Conservation (phyloP, 2,329 filamentous ascomycete genomes). For the Hortaea werneckii region DNA sequence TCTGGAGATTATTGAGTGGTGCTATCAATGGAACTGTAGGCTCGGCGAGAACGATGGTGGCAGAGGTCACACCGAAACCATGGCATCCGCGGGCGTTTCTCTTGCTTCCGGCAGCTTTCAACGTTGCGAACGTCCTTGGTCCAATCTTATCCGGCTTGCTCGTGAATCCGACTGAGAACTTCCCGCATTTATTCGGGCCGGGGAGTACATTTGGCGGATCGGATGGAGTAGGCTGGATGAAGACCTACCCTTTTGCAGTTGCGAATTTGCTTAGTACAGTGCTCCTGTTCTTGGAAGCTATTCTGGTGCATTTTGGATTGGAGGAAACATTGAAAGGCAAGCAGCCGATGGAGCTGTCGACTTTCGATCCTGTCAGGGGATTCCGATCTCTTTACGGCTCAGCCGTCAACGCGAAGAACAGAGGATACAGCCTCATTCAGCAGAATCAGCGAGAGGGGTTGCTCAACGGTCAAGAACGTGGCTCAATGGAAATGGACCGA, state of each 20-base stretch:
- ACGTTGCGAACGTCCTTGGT: conserved; percentile 31
- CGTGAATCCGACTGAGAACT: conserved; percentile 48
- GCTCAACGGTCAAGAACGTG: conserved; percentile 18
- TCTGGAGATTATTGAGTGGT: conserved; percentile 31
- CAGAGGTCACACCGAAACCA: conserved; percentile 29
- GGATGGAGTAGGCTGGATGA: conserved; percentile 50
- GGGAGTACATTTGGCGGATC: conserved; percentile 44
- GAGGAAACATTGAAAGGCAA: conserved; percentile 41
- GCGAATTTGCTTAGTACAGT: conserved; percentile 52
- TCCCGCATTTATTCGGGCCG: conserved; percentile 49
- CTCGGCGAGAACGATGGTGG: conserved; percentile 33
- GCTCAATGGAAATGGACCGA: conserved; percentile 24
- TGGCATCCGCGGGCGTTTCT: conserved; percentile 33
- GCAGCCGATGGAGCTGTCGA: conserved; percentile 13
- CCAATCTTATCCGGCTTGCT: conserved; percentile 52
- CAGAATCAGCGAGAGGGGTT: conserved; percentile 21
- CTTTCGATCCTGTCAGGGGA: conserved; percentile 16
- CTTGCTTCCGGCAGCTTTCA: conserved; percentile 31
- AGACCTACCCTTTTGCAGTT: conserved; percentile 51
- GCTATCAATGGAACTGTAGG: conserved; percentile 34
- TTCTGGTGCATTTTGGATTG: conserved; percentile 48
- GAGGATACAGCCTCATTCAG: conserved; percentile 20
- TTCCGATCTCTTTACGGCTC: conserved; percentile 11
- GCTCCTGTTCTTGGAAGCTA: conserved; percentile 44
- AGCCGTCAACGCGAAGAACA: conserved; percentile 14